Evolutionary conservation across 2,329 filamentous ascomycete genomes (phyloP), one percentile per base, ranked within the genome.

Genomic region (Hypoxylon sp.): DNA sequence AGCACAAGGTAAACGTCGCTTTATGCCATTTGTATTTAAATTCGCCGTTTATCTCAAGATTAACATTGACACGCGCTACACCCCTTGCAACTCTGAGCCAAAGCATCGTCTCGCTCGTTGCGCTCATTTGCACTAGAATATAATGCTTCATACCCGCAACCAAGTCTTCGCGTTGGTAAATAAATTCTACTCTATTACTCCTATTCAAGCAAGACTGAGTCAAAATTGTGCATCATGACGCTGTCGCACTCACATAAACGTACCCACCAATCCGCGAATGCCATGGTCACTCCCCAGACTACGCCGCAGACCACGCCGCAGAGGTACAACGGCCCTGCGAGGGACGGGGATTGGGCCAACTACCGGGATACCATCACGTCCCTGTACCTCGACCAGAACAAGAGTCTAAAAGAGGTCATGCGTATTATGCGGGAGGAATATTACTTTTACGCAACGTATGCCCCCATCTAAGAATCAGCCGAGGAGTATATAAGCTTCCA

Each of bases 381-480:
- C 29, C 22, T 74, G 33, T 74, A 74, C 37, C 60, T 72, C 29
- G 71, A 74, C 22, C 67, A 72, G 58, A 72, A 71, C 33, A 71
- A 66, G 64, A 71, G 66, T 6, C 62, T 74, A n/a, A 74, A 70
- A 39, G 73, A 73, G n/a, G 71, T 74, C 37, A 73, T 71, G 66
- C 63, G 60, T 3, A 68, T 73, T 35, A 74, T 74, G 73, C 58
- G 69, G 47, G 68, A 70, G 42, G 58, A 74, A 13, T 66, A 74
- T 31, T 57, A 68, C 44, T 74, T 74, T 54, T 70, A 61, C 58
- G 73, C 73, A 31, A 74, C 73, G 72, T 74, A 63, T 71, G 71
- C 37, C 14, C 22, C 26, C 24, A 35, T 44, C 33, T 3, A 14
- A 19, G 6, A 19, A 22, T 22, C 39, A 17, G 4, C 17, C 39